Base-by-base conservation (phyloP, 2,329 filamentous ascomycete genomes). In the Penicillium sp. region DNA sequence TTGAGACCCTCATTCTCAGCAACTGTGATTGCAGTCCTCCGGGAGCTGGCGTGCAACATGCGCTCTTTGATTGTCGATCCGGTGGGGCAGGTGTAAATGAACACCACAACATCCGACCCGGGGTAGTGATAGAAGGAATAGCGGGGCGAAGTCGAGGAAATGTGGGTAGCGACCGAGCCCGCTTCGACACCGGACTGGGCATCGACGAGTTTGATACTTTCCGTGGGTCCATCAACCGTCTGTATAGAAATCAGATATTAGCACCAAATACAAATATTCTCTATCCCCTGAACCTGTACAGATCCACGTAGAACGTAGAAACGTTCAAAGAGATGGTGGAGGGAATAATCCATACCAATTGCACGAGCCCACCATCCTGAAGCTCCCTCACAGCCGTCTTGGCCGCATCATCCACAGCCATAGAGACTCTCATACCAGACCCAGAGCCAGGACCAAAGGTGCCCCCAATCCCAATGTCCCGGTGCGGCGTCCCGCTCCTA, bases 31-130 rank as follows among this genome's bases (percentile, higher is more conserved):
- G 82, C 81, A 59, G 78, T 77, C 26, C 76, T 75, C 63, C 84
- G 79, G 55, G 80, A 82, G 51, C 82, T 83, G 23, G 85, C 84
- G 69, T 87, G 86, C 56, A 87, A 65, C 85, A 88, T 87, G 53
- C 85, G 77, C 69, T 87, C 84, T 72, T 85, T 86, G 68, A 87
- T 83, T 69, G 83, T 85, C 14, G 82, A 83, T 12, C 67, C 76
- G 0, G 79, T 78, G 12, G 85, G 85, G 68, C 85, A 88, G 20
- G 85, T 86, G 66, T 86, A 87, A 55, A 87, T 81, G 70, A 87
- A 88, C 22, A 87, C 71, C 12, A 86, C 76, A 2, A 72, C 67
- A 6, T 74, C 71, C 12, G 75, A 75, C 31, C 75, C 72, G 6
- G 76, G 74, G 59, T 84, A 79, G 49, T 80, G 77, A 70, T 86